phyloP scores from a whole-genome alignment of 2,329 filamentous ascomycete genomes.

The Claviceps sp. region DNA sequence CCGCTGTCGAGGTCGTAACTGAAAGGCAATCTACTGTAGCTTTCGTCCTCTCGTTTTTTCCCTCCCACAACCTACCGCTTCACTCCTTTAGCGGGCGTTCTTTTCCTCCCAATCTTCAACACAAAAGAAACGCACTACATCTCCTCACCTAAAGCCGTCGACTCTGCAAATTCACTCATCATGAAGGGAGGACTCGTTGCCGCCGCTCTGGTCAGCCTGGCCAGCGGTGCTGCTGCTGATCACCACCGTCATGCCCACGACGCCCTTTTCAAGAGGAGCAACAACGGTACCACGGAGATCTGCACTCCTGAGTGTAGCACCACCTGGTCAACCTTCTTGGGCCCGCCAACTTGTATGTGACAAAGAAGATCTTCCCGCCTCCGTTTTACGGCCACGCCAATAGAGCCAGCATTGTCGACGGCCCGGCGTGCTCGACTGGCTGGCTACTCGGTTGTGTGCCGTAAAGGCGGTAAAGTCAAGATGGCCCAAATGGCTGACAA shows the following conservation, averaged over 20 bases:
- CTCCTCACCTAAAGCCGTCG: background rate
- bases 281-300: constrained; percentile 25
- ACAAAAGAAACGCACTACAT: background rate
- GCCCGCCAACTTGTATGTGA: constrained; percentile 49
- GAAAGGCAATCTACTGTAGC: constrained; percentile 25
- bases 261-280: constrained; percentile 42
- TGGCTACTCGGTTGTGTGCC: no score
- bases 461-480: no score
- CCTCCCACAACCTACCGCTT: constrained; percentile 48
- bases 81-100: constrained; percentile 83
- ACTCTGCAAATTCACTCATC: constrained; percentile 24
- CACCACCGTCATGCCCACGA: constrained; percentile 53
- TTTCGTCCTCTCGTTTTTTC: constrained; percentile 38
- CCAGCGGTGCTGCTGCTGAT: constrained; percentile 39
- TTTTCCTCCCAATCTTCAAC: constrained; percentile 26
- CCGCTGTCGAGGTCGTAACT: constrained; percentile 37
- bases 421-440: no score
- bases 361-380: no score
- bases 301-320: constrained; percentile 57
- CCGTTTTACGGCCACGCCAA: no score
- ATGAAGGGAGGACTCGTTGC: constrained; percentile 66
- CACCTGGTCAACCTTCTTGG: constrained; percentile 58
- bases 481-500: no score
- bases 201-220: constrained; percentile 49
- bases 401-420: no score